Conservation (phyloP, 2,329 filamentous ascomycete genomes). For the Scleromitrula shiraiana region DNA sequence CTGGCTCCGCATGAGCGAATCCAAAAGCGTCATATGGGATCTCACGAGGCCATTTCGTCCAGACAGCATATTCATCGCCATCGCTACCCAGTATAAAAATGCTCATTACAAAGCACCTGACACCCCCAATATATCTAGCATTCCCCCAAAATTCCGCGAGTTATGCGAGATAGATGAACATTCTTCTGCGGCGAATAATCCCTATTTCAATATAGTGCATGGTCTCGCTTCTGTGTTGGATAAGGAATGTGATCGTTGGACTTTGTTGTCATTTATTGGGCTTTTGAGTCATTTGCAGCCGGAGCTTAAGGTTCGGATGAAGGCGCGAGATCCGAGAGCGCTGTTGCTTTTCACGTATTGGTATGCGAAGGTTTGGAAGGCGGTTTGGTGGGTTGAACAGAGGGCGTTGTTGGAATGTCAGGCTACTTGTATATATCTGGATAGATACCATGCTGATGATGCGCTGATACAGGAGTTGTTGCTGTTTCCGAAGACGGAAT, state of each 20-base stretch:
- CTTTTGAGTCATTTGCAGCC: constrained; percentile 40
- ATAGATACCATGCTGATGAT: constrained; percentile 24
- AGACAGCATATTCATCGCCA: background rate
- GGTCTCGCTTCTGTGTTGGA: constrained; percentile 5
- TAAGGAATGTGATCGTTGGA: constrained; percentile 30
- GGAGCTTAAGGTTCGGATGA: constrained; percentile 38
- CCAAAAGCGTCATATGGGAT: constrained; percentile 47
- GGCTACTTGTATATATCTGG: constrained; percentile 39
- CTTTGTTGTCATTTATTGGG: constrained; percentile 37
- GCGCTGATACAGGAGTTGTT: constrained; percentile 12
- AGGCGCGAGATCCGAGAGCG: constrained; percentile 43
- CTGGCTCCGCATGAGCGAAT: constrained; percentile 50
- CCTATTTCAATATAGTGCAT: constrained; percentile 12
- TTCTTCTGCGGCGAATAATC: constrained; percentile 6
- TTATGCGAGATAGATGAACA: constrained; percentile 14
- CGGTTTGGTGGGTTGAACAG: constrained; percentile 41
- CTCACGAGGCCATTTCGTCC: constrained; percentile 3
- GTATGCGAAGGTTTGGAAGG: constrained; percentile 41
- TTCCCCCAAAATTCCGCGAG: constrained; percentile 8
- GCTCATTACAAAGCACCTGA: background rate
- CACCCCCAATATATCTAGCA: background rate
- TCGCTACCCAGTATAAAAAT: background rate
- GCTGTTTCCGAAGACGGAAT: constrained; percentile 10
- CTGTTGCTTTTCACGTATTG: constrained; percentile 48
- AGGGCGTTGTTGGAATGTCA: constrained; percentile 41